Percentiles rank a stretch among this genome's conserved stretches.
These are phyloP conservation scores for Candida nemodendra DNA, from an alignment of 805 yeast genomes.

Conservation along the genomic window DNA sequence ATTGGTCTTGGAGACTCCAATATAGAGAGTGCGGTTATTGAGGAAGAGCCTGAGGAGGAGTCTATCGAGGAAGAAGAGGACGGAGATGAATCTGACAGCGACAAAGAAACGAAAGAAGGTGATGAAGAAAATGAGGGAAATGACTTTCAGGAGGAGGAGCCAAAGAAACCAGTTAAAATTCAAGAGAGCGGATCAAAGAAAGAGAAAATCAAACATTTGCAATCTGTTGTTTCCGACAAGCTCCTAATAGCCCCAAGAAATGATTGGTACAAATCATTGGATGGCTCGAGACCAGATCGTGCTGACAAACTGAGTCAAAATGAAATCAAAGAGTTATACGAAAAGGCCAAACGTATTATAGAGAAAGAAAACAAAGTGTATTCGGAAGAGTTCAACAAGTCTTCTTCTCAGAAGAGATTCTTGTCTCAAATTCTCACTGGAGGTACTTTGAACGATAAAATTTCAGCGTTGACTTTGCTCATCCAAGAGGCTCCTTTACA, in stretches of 20 bases:
- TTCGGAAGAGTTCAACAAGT: slow-evolving; percentile 68
- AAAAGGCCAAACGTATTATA: slow-evolving; percentile 63
- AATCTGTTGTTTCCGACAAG: slow-evolving; percentile 55
- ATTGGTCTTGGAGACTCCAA: slow-evolving; percentile 57
- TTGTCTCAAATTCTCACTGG: slow-evolving; percentile 81
- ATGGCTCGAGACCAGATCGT: slow-evolving; percentile 30
- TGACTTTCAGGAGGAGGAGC: slow-evolving; percentile 28
- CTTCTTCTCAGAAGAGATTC: slow-evolving; percentile 81
- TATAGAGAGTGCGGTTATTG: slow-evolving; percentile 37
- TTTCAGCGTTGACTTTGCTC: slow-evolving; percentile 88
- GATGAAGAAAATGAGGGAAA: slow-evolving; percentile 29
- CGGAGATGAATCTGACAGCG: slow-evolving; percentile 33
- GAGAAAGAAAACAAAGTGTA: slow-evolving; percentile 71
- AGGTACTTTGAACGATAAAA: slow-evolving; percentile 95
- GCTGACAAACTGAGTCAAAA: slow-evolving; percentile 44
- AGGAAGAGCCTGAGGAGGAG: slow-evolving; percentile 34
- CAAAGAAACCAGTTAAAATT: slow-evolving; percentile 30
- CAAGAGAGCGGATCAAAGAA: slow-evolving; percentile 26
- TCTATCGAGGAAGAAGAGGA: slow-evolving; percentile 37
- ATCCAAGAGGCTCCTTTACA: slow-evolving; percentile 95
- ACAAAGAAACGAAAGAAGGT: slow-evolving; percentile 28
- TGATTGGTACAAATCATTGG: slow-evolving; percentile 74
- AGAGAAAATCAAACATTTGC: slow-evolving; percentile 33
- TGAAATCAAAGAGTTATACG: slow-evolving; percentile 58
- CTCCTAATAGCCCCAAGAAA: slow-evolving; percentile 58